Conservation (phyloP, 495 filamentous ascomycete genomes). For the Hamigera avellanea region DNA sequence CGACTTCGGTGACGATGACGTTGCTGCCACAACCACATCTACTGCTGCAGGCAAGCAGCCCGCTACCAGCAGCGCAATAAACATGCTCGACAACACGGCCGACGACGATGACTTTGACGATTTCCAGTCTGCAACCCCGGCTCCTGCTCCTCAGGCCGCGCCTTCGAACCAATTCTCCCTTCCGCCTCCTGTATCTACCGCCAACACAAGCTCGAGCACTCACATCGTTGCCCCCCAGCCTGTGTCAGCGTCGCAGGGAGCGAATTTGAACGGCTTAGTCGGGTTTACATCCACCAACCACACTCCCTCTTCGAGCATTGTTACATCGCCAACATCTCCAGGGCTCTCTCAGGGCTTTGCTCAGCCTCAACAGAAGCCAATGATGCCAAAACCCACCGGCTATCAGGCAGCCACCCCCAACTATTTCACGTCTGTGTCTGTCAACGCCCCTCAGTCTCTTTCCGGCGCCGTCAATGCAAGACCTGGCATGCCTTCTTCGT, state of each 20-base stretch:
- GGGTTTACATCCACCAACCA: conserved; percentile 74
- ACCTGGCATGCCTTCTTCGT: conserved; percentile 20
- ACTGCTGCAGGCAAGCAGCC: conserved; percentile 37
- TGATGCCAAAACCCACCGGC: conserved; percentile 39
- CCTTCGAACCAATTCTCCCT: conserved; percentile 33
- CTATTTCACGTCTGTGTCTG: conserved; percentile 79
- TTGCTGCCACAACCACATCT: conserved; percentile 34
- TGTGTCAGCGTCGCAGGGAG: conserved; percentile 65
- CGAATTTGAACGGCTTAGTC: conserved; percentile 67
- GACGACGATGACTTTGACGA: conserved; percentile 98
- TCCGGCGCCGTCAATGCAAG: conserved; percentile 14
- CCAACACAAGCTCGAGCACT: conserved; percentile 50
- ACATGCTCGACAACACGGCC: conserved; percentile 36
- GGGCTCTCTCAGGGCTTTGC: conserved; percentile 17
- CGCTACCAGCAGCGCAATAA: conserved; percentile 37
- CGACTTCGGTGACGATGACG: conserved; percentile 69
- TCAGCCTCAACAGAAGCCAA: conserved; percentile 27
- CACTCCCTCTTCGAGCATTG: conserved; percentile 35
- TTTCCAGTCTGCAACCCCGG: conserved; percentile 83
- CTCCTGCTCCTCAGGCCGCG: conserved; percentile 27
- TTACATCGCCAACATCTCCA: conserved; percentile 39
- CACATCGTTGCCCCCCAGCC: conserved; percentile 76
- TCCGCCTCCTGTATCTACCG: conserved; percentile 45
- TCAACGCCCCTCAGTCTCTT: conserved; percentile 13
- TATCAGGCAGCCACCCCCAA: conserved; percentile 78